Evolutionary conservation across 2,329 filamentous ascomycete species (phyloP).

Genomic region (Colletotrichum sp.): DNA sequence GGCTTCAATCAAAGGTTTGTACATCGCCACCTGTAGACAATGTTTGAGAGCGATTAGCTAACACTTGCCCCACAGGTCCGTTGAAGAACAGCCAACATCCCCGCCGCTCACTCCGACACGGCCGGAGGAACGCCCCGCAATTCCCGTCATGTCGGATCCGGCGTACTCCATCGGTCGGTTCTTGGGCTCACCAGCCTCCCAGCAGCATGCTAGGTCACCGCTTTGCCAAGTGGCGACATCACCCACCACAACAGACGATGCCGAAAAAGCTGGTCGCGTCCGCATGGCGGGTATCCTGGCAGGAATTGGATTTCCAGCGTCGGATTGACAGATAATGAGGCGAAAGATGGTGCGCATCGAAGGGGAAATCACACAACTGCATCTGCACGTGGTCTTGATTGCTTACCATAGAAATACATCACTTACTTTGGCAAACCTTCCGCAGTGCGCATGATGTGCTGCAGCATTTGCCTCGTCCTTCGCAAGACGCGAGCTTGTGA

Average conservation of each 20-base stretch:
- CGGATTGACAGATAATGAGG: neutral
- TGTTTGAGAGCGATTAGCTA: neutral
- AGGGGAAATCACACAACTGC: neutral
- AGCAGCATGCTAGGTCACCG: neutral
- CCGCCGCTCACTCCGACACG: neutral
- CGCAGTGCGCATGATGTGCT: neutral
- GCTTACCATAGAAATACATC: neutral
- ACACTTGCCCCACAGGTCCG: neutral
- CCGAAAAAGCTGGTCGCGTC: neutral
- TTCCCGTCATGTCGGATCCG: neutral
- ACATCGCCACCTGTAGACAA: neutral
- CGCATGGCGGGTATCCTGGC: neutral
- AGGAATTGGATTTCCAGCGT: neutral
- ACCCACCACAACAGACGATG: neutral
- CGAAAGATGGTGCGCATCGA: neutral
- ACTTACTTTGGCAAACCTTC: neutral
- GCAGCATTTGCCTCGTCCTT: neutral
- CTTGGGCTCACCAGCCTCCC: neutral
- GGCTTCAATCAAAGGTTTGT: neutral
- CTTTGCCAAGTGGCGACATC: neutral
- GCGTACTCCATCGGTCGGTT: slow-evolving; percentile 1
- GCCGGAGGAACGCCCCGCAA: neutral
- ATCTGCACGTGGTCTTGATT: neutral
- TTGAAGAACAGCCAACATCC: neutral
- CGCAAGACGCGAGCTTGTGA: neutral